Evolutionary conservation across 2,329 filamentous ascomycete species (phyloP), one percentile per base, ranked within the genome.

Genomic region (Thelonectria rubi): DNA sequence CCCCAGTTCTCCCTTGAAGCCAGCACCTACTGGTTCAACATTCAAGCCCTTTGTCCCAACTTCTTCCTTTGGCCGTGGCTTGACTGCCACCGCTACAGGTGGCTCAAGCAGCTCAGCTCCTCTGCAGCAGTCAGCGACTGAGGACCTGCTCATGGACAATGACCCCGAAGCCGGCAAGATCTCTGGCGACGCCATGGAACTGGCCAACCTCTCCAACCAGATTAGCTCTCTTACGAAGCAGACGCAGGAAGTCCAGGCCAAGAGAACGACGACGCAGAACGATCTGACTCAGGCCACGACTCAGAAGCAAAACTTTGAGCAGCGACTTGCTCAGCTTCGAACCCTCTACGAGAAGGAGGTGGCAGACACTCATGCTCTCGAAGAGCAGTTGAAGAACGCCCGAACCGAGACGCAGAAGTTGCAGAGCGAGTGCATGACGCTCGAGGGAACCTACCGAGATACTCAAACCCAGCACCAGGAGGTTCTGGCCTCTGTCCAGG

Each of bases 171-270:
- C 94, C 57, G 94, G 90, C 78, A 95, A 91, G 76, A 82, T 98
- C 24, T 95, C 91, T 0, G 90, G 89, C 66, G 95, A 99, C 74
- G 95, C 94, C 2, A 90, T 91, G 0, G 95, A 99, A 76, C 84
- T 99, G 60, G 95, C 94, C 53, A 98, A 99, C 74, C 84, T 99
- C 69, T 97, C 94, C 1, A 98, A 97, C 75, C 95, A 98, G 76
- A 93, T 99, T 66, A 90, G 93, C 32, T 94, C 91, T 2, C 80
- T 99, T 57, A 91, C 94, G 0, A 96, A 90, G 73, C 93, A 99
- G 79, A 97, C 97, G 88, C 93, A 97, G 74, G 93, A 94, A 69
- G 91, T 97, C 2, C 93, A 97, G 75, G 87, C 84, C 34, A 94
- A 97, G 78, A 90, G 93, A 65, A 86, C 82, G 5, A 86, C 87